Conservation (phyloP, 352 stramenopile genomes). For the Globisporangium alternatum region DNA sequence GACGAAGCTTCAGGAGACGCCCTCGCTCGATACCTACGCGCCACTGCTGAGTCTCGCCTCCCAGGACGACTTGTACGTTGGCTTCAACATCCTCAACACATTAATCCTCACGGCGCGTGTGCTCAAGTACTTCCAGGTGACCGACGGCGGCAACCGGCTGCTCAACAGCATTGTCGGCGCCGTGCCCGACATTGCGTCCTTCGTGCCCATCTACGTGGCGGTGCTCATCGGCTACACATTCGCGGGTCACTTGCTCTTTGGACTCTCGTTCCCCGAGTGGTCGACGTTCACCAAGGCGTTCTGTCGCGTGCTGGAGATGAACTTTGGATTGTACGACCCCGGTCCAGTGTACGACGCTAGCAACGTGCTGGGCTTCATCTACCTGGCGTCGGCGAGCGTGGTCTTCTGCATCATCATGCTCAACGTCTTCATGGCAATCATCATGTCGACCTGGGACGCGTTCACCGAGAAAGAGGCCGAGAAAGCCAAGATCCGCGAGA, state of each 20-base stretch:
- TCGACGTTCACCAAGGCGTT: conserved; percentile 52
- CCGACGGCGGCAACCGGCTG: conserved; percentile 48
- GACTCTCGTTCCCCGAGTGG: conserved; percentile 62
- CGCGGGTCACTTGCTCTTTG: conserved; percentile 61
- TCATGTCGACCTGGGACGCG: conserved; percentile 72
- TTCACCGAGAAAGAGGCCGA: conserved; percentile 49
- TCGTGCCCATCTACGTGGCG: conserved; percentile 65
- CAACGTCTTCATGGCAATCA: conserved; percentile 78
- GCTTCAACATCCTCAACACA: conserved; percentile 65
- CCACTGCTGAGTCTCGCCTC: conserved; percentile 30
- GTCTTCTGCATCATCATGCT: conserved; percentile 81
- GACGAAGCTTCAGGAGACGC: conserved; percentile 26
- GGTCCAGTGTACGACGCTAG: conserved; percentile 65
- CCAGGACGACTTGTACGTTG: conserved; percentile 51
- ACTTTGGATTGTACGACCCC: conserved; percentile 70
- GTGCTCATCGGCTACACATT: conserved; percentile 69
- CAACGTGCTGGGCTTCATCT: conserved; percentile 56
- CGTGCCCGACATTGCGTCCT: conserved; percentile 68
- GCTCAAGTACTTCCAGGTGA: conserved; percentile 76
- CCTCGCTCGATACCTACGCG: conserved; percentile 22
- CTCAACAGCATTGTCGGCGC: conserved; percentile 64
- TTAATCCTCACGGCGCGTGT: conserved; percentile 51
- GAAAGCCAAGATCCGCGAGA: conserved; percentile 35
- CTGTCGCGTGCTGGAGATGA: conserved; percentile 75
- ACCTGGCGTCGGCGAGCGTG: conserved; percentile 59